Conservation (phyloP, 139 green algal species). For the Deuterostichococcus epilithicus region DNA sequence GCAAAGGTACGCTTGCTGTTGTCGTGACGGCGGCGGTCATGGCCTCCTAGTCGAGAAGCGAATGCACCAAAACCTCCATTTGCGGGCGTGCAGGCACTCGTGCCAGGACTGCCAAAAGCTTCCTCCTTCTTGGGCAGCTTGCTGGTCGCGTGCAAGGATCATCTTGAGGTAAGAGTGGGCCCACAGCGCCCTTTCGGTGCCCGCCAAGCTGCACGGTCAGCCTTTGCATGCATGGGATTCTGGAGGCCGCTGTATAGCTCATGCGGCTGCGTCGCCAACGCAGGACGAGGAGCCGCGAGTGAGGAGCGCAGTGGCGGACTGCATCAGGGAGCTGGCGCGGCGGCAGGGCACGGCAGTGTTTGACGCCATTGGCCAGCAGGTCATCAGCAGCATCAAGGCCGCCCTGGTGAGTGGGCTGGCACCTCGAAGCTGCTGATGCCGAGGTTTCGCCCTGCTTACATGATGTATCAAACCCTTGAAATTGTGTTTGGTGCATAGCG, state of each 20-base stretch:
- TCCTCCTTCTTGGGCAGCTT: not conserved
- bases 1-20: not conserved
- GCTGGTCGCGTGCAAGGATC: not conserved
- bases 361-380: conserved; percentile 20
- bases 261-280: not conserved
- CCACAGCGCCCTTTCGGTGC: too few species aligned
- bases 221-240: too few species aligned
- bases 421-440: not conserved
- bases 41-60: too few species aligned
- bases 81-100: not conserved
- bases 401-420: conserved; percentile 49
- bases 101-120: not conserved
- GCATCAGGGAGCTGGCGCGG: conserved; percentile 40
- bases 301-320: conserved; percentile 51
- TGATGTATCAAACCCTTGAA: not conserved
- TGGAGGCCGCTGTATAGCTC: too few species aligned
- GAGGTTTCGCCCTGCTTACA: not conserved
- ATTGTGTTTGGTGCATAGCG: not conserved
- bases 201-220: too few species aligned
- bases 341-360: conserved; percentile 38
- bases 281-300: conserved; percentile 63
- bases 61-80: not conserved
- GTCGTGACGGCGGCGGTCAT: too few species aligned
- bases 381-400: conserved; percentile 59
- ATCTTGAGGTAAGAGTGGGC: not conserved